A percentile compares a stretch with the other conserved stretches of the same genome.
These are phyloP conservation scores for Pseudocercospora cruenta DNA, from an alignment of 2,329 filamentous ascomycete species.

Conservation along the genomic window DNA sequence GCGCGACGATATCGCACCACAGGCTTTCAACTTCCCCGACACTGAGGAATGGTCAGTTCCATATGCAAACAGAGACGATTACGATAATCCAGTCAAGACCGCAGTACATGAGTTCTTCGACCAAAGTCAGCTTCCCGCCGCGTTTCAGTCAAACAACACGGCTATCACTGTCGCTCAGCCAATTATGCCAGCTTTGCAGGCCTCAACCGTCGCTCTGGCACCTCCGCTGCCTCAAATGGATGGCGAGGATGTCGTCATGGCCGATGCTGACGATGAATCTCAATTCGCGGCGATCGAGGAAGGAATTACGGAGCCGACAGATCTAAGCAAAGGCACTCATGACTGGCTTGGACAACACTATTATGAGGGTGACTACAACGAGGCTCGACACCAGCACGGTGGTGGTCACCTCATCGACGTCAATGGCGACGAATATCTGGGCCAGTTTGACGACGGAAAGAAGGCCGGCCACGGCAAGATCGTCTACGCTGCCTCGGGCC, in stretches of 20 bases:
- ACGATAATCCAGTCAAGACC: slow-evolving; percentile 15
- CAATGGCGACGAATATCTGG: slow-evolving; percentile 60
- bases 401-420: slow-evolving; percentile 57
- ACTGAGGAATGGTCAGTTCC: slow-evolving; percentile 21
- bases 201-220: slow-evolving; percentile 13
- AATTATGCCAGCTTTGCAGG: slow-evolving; percentile 7
- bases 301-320: slow-evolving; percentile 42
- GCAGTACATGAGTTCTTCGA: slow-evolving; percentile 20
- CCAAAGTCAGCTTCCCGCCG: not conserved
- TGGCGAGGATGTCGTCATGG: slow-evolving; percentile 42
- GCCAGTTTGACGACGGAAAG: slow-evolving; percentile 56
- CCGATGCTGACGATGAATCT: slow-evolving; percentile 30
- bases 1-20: slow-evolving; percentile 22
- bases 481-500: slow-evolving; percentile 64
- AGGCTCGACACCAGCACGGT: slow-evolving; percentile 56
- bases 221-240: slow-evolving; percentile 40
- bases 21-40: slow-evolving; percentile 22
- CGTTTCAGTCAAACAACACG: not conserved
- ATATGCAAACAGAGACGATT: slow-evolving; percentile 2
- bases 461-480: slow-evolving; percentile 62
- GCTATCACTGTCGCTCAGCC: not conserved
- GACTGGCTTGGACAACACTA: slow-evolving; percentile 60
- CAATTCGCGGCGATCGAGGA: slow-evolving; percentile 12
- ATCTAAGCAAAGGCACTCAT: slow-evolving; percentile 43
- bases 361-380: slow-evolving; percentile 58